Conservation (phyloP, 306 rosid species). For the Medicago lupulina region DNA sequence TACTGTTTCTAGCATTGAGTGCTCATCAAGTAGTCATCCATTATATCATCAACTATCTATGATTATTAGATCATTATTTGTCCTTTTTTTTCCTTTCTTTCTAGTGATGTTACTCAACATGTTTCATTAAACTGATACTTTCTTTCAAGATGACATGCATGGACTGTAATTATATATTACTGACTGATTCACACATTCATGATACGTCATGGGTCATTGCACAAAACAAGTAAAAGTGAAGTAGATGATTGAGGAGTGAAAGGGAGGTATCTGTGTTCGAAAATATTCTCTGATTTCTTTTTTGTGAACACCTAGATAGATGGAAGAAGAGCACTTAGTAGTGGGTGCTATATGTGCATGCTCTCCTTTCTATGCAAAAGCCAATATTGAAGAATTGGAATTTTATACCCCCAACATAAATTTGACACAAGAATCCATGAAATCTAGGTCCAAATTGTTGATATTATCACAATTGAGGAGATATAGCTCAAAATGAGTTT, state of each 20-base stretch:
- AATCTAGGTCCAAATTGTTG: no score
- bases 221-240: conserved; percentile 62
- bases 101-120: conserved; percentile 37
- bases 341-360: conserved; percentile 43
- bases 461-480: no score
- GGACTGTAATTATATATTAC: conserved; percentile 33
- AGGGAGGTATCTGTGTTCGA: conserved; percentile 64
- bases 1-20: conserved; percentile 39
- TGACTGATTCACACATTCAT: conserved; percentile 44
- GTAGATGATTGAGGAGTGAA: conserved; percentile 71
- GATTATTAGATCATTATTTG: conserved; percentile 61
- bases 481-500: no score
- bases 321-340: conserved; percentile 42
- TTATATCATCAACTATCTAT: conserved; percentile 45
- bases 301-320: conserved; percentile 53
- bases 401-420: conserved; percentile 9
- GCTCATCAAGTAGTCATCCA: conserved; percentile 41
- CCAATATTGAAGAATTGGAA: conserved; percentile 37
- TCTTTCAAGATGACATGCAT: conserved; percentile 43
- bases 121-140: conserved; percentile 43
- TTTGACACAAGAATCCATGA: conserved; percentile 44
- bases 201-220: conserved; percentile 53
- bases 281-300: conserved; percentile 55
- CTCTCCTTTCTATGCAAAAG: conserved; percentile 72
- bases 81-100: conserved; percentile 30